Evolutionary conservation across 2,329 filamentous ascomycete genomes (phyloP), one percentile per base, ranked within the genome.

Genomic region (Cryphonectria japonica): DNA sequence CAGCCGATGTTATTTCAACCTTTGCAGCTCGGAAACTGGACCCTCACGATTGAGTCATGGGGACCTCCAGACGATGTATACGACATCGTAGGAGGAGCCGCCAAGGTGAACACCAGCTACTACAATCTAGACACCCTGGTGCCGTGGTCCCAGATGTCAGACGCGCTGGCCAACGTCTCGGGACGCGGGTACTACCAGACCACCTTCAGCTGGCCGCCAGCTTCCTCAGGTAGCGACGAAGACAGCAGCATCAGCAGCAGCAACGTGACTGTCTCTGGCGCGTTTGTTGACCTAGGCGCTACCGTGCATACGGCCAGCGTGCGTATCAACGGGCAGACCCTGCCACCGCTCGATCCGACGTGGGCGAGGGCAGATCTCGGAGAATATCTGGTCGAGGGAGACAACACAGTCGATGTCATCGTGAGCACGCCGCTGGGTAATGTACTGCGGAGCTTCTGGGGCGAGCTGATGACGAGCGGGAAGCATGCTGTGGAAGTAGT

Each of bases 161-260:
- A 19, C 32, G 26, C 64, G 29, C 57, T 61, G 4, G 39, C 43
- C 29, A 67, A 67, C 14, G 67, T 72, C 29, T 69, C 67, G 29
- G 70, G 70, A 9, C 62, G 66, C 16, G 70, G 70, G 0, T 68
- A 68, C 22, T 72, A 72, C 50, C 61, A 60, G 34, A 67, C 70
- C 4, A 65, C 64, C 3, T 70, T 72, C 34, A 52, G 57, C 22
- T 70, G 69, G 69, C 69, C 46, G 19, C 69, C 57, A 11, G 19
- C 19, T 2, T n/a, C 46, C 2, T 9, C 46, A 11, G 46, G 7
- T 1, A 9, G 19, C 19, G 16, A 9, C n/a, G 37, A 39, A 3
- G 34, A 6, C 34, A 34, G 34, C 34, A 13, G 67, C 11, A 63
- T 19, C 22, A 37, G 39, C 46, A 69, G 65, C 32, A 39, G 26